Evolutionary conservation across 2,329 filamentous ascomycete species (phyloP), one percentile per base, ranked within the genome.

Genomic region (Sporothrix dimorphospora): DNA sequence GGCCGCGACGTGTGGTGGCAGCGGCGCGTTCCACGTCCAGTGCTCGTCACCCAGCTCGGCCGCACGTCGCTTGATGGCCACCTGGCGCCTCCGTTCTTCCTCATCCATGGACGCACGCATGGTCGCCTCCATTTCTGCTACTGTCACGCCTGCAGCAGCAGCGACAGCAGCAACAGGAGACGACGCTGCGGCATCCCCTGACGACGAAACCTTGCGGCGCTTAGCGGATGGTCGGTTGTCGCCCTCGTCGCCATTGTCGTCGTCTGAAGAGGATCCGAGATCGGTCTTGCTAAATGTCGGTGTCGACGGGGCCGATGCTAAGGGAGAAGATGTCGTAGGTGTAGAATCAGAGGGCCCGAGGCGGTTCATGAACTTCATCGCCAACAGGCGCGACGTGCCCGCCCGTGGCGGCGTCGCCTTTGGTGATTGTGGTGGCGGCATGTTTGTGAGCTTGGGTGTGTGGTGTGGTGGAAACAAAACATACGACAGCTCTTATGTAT

Each of bases 321-420:
- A 38, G 0, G 73, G 71, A 5, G 74, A 75, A 2, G 71, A 53
- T 4, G 63, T 47, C 4, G 70, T 59, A 0, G 72, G 69, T 3
- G 71, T 57, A 45, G 83, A 83, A 67, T 83, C 83, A 30, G 90
- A 88, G 67, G 91, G 89, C 67, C 90, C 91, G 74, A 92, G 92
- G 78, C 94, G 89, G 85, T 97, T 94, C 94, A 98, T 98, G 80
- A 98, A 98, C 84, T 97, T 97, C 94, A 97, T 98, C 49, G 92
- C 94, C 79, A 97, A 86, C 65, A 98, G 90, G 76, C 94, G 90
- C 73, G 92, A 94, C 75, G 94, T 97, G 90, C 68, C 97, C 88
- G 34, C 74, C 70, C 71, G 75, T 34, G 65, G 72, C 42, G 74
- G 72, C 69, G 75, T 89, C 21, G 77, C 63, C 42, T 66, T 74